A percentile compares a stretch with the other conserved stretches of the same genome.
Conservation (phyloP, 2,329 filamentous ascomycete genomes). For the Phaeophleospora eucalypticola region DNA sequence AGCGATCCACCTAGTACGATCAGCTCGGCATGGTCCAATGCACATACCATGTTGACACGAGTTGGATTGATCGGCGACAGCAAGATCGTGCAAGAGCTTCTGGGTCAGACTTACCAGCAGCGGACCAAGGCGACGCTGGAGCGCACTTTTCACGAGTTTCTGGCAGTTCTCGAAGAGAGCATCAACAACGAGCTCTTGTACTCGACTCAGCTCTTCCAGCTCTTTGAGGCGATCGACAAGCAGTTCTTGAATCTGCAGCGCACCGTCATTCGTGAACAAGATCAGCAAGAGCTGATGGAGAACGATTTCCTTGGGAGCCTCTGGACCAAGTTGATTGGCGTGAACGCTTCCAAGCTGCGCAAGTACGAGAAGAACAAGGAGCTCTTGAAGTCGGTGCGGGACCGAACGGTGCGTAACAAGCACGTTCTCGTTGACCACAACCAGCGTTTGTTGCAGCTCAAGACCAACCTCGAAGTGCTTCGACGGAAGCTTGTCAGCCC, state of each 20-base stretch:
- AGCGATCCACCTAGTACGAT: slow-evolving; percentile 59
- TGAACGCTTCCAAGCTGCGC: slow-evolving; percentile 67
- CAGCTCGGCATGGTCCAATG: slow-evolving; percentile 74
- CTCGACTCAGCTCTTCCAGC: slow-evolving; percentile 72
- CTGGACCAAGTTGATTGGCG: slow-evolving; percentile 80
- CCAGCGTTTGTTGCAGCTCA: slow-evolving; percentile 74
- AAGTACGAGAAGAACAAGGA: slow-evolving; percentile 90
- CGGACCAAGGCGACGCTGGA: slow-evolving; percentile 76
- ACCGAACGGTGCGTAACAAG: slow-evolving; percentile 83
- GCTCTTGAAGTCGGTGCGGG: slow-evolving; percentile 72
- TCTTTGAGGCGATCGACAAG: slow-evolving; percentile 88
- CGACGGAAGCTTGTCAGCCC: slow-evolving; percentile 79
- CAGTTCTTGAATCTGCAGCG: slow-evolving; percentile 87
- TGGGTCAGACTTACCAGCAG: slow-evolving; percentile 77
- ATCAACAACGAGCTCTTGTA: slow-evolving; percentile 81
- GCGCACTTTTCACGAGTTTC: slow-evolving; percentile 82
- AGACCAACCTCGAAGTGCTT: slow-evolving; percentile 81
- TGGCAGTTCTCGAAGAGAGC: slow-evolving; percentile 80
- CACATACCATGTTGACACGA: slow-evolving; percentile 70
- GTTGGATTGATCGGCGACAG: slow-evolving; percentile 41
- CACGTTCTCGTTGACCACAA: slow-evolving; percentile 82
- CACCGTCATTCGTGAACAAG: slow-evolving; percentile 77
- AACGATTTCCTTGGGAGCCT: slow-evolving; percentile 76
- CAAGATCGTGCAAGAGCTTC: slow-evolving; percentile 46
- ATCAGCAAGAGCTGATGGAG: slow-evolving; percentile 74